Evolutionary conservation across 192 early-diverging fungal genomes (phyloP).

Genomic region (Gonapodya prolifera): DNA sequence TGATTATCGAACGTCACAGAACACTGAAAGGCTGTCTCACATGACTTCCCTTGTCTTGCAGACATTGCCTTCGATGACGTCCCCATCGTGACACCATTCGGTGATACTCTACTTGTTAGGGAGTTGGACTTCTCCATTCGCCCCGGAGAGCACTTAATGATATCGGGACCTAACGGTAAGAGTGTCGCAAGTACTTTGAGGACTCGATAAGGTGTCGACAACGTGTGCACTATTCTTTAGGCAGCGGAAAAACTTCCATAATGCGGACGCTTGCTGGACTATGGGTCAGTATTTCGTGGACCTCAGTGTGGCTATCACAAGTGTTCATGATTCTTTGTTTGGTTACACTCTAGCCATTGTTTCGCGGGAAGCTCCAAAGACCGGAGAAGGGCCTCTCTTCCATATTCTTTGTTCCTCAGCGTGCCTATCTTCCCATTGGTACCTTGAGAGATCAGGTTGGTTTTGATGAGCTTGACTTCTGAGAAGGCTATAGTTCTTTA

Average conservation of each 20-base stretch:
- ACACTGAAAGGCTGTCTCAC: too few species aligned
- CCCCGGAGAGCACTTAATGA: constrained; percentile 81
- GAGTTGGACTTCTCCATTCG: constrained; percentile 76
- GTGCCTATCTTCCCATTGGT: constrained; percentile 86
- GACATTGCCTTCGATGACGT: background rate
- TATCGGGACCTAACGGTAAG: constrained; percentile 91
- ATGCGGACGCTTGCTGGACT: background rate
- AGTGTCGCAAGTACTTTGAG: too few species aligned
- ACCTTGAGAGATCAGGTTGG: constrained; percentile 78
- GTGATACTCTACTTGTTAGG: constrained; percentile 68
- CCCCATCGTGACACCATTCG: background rate
- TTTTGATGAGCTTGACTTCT: background rate
- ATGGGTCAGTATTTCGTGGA: too few species aligned
- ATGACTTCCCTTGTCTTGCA: too few species aligned
- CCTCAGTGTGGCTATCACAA: too few species aligned
- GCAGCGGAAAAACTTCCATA: constrained; percentile 60
- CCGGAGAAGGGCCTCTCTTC: constrained; percentile 2
- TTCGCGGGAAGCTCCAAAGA: constrained; percentile 46
- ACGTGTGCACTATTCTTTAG: too few species aligned
- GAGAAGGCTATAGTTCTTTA: background rate
- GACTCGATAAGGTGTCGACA: too few species aligned
- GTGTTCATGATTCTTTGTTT: constrained; percentile 92
- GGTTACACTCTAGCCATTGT: constrained; percentile 95
- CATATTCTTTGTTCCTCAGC: constrained; percentile 96
- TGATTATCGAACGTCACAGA: too few species aligned